phyloP scores from a whole-genome alignment of 257 asterid species.

The Penstemon eatonii region DNA sequence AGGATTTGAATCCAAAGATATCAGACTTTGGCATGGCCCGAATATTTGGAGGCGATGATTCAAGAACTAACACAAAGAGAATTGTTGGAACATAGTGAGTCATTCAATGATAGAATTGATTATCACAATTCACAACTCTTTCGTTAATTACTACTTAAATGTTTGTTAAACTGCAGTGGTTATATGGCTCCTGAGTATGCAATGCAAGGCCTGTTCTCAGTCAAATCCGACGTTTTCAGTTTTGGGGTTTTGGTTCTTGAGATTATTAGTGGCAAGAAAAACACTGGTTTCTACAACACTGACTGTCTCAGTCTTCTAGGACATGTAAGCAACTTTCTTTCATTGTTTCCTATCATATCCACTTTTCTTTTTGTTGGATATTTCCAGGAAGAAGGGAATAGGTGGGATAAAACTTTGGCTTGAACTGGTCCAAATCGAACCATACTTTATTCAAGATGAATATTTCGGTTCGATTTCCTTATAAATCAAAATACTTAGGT shows the following conservation, averaged over 20 bases:
- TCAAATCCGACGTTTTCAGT: conserved; percentile 49
- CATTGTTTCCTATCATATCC: background rate
- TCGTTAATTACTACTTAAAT: background rate
- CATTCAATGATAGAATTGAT: background rate
- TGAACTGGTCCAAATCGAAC: too few relatives aligned
- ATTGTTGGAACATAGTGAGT: too few relatives aligned
- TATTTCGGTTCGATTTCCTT: too few relatives aligned
- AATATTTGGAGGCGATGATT: conserved; percentile 34
- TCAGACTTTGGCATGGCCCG: conserved; percentile 58
- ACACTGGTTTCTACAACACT: conserved; percentile 30
- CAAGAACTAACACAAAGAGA: too few relatives aligned
- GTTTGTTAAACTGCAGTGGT: conserved; percentile 31
- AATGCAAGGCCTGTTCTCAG: conserved; percentile 42
- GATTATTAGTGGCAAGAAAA: conserved; percentile 32
- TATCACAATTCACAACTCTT: background rate
- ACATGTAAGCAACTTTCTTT: conserved; percentile 32
- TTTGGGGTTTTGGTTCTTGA: conserved; percentile 51
- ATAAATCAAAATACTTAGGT: too few relatives aligned
- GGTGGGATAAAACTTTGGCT: too few relatives aligned
- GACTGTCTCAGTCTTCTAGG: conserved; percentile 41
- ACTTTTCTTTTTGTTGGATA: background rate
- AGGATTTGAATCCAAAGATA: conserved; percentile 47
- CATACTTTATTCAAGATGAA: too few relatives aligned
- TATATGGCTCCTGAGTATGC: conserved; percentile 59
- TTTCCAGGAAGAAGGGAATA: too few relatives aligned